Percentiles rank a stretch among this genome's conserved stretches.
Conservation (phyloP, 805 yeast species). For the Kazachstania kunashirensis region DNA sequence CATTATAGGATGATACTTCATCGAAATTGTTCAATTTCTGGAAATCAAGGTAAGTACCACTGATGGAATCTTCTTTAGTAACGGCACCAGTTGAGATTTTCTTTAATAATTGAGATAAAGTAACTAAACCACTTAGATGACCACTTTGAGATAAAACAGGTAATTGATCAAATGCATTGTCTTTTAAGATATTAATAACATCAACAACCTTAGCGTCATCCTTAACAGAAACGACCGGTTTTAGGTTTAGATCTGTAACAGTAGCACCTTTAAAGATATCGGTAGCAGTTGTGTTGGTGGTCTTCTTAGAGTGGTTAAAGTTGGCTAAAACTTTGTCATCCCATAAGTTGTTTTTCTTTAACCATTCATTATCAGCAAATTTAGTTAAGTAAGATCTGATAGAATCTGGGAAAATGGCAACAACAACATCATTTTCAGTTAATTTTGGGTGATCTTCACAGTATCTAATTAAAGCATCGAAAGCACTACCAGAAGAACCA, state of each 20-base stretch:
- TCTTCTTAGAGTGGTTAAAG: constrained; percentile 19
- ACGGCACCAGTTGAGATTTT: constrained; percentile 53
- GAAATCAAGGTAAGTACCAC: constrained; percentile 52
- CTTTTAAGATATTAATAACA: constrained; percentile 60
- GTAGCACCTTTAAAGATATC: constrained; percentile 45
- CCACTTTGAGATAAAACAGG: constrained; percentile 57
- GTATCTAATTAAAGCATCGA: constrained; percentile 66
- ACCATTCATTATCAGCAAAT: constrained; percentile 88
- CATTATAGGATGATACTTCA: constrained; percentile 51
- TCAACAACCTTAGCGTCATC: constrained; percentile 48
- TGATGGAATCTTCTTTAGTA: constrained; percentile 45
- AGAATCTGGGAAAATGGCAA: constrained; percentile 78
- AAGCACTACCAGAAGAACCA: constrained; percentile 82
- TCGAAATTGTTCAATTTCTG: constrained; percentile 54
- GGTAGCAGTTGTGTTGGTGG: constrained; percentile 21
- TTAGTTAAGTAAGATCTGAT: constrained; percentile 79
- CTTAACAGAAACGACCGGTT: constrained; percentile 70
- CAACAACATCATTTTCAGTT: constrained; percentile 64
- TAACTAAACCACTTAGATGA: constrained; percentile 64
- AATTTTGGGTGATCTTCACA: constrained; percentile 50
- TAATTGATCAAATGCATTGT: constrained; percentile 75
- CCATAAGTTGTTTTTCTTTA: constrained; percentile 66
- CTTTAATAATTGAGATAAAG: constrained; percentile 63
- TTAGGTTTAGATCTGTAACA: constrained; percentile 59
- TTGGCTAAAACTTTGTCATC: constrained; percentile 39